These are phyloP conservation scores for Cicer judaicum DNA, from an alignment of 306 rosid genomes.

Conservation along the genomic window DNA sequence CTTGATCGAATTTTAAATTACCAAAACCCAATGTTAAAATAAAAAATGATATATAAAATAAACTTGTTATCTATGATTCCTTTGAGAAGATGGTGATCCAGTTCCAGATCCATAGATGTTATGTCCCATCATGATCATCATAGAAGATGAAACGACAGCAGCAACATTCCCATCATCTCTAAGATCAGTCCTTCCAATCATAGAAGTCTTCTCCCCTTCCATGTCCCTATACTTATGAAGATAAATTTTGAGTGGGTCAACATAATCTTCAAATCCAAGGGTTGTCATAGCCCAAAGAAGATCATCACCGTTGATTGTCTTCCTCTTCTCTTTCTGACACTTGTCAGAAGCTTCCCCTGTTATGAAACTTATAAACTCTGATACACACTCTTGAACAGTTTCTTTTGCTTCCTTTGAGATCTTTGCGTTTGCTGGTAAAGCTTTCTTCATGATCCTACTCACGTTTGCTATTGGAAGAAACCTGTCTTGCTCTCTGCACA, in stretches of 20 bases:
- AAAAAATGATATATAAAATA: too few species aligned
- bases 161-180: constrained; percentile 12
- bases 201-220: constrained; percentile 55
- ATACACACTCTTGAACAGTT: constrained; percentile 68
- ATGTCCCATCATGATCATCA: constrained; percentile 59
- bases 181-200: constrained; percentile 32
- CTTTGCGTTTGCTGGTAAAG: constrained; percentile 63
- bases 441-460: constrained; percentile 70
- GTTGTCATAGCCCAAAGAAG: too few species aligned
- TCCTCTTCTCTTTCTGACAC: constrained; percentile 66
- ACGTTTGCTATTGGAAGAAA: constrained; percentile 68
- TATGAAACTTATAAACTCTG: constrained; percentile 68
- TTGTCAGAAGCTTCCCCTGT: constrained; percentile 66
- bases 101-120: constrained; percentile 65
- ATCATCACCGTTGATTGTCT: constrained; percentile 71
- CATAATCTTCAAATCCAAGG: constrained; percentile 63
- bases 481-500: constrained; percentile 61
- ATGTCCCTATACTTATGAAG: constrained; percentile 60
- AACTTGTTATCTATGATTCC: constrained; percentile 39
- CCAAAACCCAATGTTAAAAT: too few species aligned
- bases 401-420: constrained; percentile 69
- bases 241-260: constrained; percentile 65
- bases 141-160: constrained; percentile 31
- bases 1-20: too few species aligned
- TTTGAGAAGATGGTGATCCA: constrained; percentile 54